These are phyloP conservation scores for Pseudisothecium myosuroides DNA, from an alignment of 225 moss, liverwort and hornwort species.

Conservation along the genomic window DNA sequence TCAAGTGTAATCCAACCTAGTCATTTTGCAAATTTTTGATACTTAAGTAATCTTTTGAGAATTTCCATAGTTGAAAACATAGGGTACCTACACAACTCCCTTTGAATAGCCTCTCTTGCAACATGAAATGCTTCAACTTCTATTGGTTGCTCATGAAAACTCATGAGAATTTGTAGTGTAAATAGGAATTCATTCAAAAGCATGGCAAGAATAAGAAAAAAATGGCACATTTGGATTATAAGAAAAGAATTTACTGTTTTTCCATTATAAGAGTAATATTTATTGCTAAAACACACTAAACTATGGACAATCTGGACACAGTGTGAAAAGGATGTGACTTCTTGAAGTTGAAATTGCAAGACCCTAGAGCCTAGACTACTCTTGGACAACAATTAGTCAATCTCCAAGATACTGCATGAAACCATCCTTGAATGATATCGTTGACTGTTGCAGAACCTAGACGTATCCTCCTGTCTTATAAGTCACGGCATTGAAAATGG, in stretches of 20 bases:
- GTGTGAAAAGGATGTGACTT: not conserved
- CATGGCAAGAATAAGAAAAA: not conserved
- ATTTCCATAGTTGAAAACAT: not conserved
- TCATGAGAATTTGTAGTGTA: not conserved
- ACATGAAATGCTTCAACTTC: not conserved
- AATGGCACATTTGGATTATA: not conserved
- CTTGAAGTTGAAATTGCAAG: not conserved
- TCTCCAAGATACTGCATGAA: not conserved
- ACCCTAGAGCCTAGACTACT: not conserved
- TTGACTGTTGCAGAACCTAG: not conserved
- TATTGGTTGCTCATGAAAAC: not conserved
- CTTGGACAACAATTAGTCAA: not conserved
- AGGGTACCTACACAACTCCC: rapidly evolving
- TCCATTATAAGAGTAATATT: not conserved
- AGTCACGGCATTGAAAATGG: not conserved
- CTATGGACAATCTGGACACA: not conserved
- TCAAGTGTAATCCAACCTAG: not conserved
- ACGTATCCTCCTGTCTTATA: not conserved
- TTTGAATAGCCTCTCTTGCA: too few relatives aligned
- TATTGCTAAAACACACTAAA: too few relatives aligned
- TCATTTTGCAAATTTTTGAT: not conserved
- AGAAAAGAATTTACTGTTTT: not conserved
- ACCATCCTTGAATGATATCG: not conserved
- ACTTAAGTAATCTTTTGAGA: not conserved
- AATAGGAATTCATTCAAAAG: not conserved